Percentiles rank a stretch among this genome's conserved stretches.
These are phyloP conservation scores for Stachybotrys elegans DNA, from an alignment of 2,329 filamentous ascomycete genomes.

Conservation along the genomic window DNA sequence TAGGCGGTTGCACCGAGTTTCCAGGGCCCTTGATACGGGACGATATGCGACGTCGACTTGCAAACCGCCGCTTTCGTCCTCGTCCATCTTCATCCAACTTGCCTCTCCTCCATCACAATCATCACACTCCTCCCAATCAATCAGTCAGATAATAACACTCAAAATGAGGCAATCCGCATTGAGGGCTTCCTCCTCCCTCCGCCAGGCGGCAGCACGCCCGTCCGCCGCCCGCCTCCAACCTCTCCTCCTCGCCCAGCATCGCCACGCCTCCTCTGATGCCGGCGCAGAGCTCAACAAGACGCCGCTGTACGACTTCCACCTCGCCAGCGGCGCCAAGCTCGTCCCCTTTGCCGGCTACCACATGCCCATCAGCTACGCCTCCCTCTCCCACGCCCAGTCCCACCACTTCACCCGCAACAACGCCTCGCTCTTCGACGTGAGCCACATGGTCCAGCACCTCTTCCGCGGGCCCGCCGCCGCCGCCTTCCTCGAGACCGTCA, in stretches of 20 bases:
- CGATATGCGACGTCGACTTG: background rate
- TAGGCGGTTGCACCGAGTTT: background rate
- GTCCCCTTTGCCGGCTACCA: conserved; percentile 90
- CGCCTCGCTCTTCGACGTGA: conserved; percentile 90
- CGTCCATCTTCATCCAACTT: background rate
- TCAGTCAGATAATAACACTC: background rate
- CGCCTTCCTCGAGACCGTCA: conserved; percentile 77
- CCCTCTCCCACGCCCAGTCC: conserved; percentile 72
- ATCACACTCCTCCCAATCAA: background rate
- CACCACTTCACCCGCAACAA: conserved; percentile 86
- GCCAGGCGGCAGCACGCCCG: background rate
- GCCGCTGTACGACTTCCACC: conserved; percentile 72
- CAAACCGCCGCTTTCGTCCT: background rate
- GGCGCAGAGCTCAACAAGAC: conserved; percentile 51
- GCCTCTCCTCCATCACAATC: background rate
- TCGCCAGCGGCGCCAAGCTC: conserved; percentile 81
- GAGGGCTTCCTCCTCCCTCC: background rate
- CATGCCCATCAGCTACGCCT: conserved; percentile 88
- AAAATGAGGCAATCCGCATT: background rate
- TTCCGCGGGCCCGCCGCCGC: conserved; percentile 77
- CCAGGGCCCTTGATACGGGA: background rate
- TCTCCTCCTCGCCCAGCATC: no score
- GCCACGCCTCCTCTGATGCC: conserved; percentile 21
- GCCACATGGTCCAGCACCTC: conserved; percentile 92
- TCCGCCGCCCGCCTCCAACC: no score